Evolutionary conservation across 495 filamentous ascomycete genomes (phyloP).

Genomic region (Parmelia sp.): DNA sequence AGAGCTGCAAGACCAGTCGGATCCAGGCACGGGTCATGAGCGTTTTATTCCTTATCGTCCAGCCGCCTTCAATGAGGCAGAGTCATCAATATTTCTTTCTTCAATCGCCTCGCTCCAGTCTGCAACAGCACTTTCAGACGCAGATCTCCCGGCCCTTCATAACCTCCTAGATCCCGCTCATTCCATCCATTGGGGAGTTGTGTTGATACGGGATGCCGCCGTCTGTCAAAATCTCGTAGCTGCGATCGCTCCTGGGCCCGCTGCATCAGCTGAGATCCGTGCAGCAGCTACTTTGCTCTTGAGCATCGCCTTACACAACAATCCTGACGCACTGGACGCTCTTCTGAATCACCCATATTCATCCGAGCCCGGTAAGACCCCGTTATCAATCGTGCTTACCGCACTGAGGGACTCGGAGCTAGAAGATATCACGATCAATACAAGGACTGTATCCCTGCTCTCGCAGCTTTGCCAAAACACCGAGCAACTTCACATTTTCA

Average conservation of each 20-base stretch:
- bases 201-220: conserved; percentile 47
- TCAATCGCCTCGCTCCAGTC: background rate
- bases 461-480: conserved; percentile 34
- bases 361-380: conserved; percentile 8
- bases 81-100: conserved; percentile 7
- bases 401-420: conserved; percentile 14
- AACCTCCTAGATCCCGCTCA: conserved; percentile 54
- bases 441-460: conserved; percentile 21
- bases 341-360: conserved; percentile 25
- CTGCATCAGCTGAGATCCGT: conserved; percentile 26
- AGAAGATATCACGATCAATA: background rate
- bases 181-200: conserved; percentile 63
- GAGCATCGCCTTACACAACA: conserved; percentile 53
- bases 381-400: conserved; percentile 23
- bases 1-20: conserved; percentile 3
- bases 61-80: conserved; percentile 2
- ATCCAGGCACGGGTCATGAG: background rate
- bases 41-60: background rate
- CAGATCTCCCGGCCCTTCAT: conserved; percentile 31
- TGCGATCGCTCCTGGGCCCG: conserved; percentile 21
- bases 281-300: conserved; percentile 49
- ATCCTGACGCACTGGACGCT: conserved; percentile 46
- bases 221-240: conserved; percentile 41
- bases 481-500: conserved; percentile 35
- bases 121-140: background rate